phyloP scores from a whole-genome alignment of 2,329 filamentous ascomycete genomes.

The Colletotrichum truncatum region DNA sequence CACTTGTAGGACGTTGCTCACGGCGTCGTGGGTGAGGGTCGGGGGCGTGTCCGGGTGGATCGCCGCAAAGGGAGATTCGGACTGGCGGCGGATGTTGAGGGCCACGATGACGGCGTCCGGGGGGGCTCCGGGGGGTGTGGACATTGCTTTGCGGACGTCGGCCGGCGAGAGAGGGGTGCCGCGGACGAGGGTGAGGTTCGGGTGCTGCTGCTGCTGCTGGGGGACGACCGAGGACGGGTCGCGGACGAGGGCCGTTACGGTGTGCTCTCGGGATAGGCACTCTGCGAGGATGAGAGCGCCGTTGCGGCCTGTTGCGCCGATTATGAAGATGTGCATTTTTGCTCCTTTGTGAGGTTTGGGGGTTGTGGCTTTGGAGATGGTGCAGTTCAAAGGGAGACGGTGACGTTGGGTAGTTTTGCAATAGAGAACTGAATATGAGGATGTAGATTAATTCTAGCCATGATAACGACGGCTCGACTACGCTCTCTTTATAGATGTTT shows the following conservation, averaged over 20 bases:
- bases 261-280: conserved; percentile 49
- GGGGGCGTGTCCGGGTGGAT: conserved; percentile 44
- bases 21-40: conserved; percentile 55
- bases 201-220: too few species aligned
- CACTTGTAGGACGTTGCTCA: conserved; percentile 44
- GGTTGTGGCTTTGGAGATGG: too few species aligned
- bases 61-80: conserved; percentile 57
- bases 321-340: conserved; percentile 55
- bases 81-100: conserved; percentile 54
- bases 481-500: too few species aligned
- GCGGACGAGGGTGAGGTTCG: conserved; percentile 47
- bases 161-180: conserved; percentile 46
- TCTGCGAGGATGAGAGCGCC: conserved; percentile 52
- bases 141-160: conserved; percentile 49
- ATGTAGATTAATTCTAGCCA: too few species aligned
- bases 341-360: too few species aligned
- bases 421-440: too few species aligned
- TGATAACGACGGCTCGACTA: too few species aligned
- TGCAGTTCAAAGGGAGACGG: not conserved
- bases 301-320: conserved; percentile 57
- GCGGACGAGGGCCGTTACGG: conserved; percentile 56
- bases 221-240: conserved; percentile 42
- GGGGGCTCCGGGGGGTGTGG: conserved; percentile 20
- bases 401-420: too few species aligned
- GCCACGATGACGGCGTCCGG: conserved; percentile 55